These are phyloP conservation scores for Chlorella sp. DNA, from an alignment of 139 green algal species.

Conservation along the genomic window DNA sequence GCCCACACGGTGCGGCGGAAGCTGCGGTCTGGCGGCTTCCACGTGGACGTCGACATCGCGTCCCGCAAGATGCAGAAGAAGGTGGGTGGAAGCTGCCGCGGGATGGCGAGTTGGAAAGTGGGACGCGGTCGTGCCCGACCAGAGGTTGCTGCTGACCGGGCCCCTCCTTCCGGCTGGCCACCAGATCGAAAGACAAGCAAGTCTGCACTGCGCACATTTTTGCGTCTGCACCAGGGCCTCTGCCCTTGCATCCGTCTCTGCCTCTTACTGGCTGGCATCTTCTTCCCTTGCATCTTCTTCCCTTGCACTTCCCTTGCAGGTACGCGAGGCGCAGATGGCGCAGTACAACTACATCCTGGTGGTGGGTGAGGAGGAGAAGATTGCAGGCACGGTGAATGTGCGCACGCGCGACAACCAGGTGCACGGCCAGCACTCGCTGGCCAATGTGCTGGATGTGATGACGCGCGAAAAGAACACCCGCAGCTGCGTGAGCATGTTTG, in stretches of 20 bases:
- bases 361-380: slow-evolving; percentile 84
- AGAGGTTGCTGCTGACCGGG: no score
- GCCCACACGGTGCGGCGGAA: slow-evolving; percentile 68
- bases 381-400: slow-evolving; percentile 87
- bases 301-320: no score
- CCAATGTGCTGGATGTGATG: slow-evolving; percentile 47
- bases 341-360: slow-evolving; percentile 99
- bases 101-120: no score
- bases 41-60: slow-evolving; percentile 83
- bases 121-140: neutral
- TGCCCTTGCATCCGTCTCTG: no score
- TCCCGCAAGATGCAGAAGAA: slow-evolving; percentile 99
- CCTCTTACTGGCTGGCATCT: no score
- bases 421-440: slow-evolving; percentile 42
- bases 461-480: slow-evolving; percentile 38
- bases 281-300: no score
- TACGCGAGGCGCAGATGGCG: slow-evolving; percentile 90
- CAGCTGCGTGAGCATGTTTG: slow-evolving; percentile 45
- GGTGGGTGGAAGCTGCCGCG: slow-evolving; percentile 53
- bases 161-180: no score
- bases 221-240: no score
- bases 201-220: neutral
- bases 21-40: slow-evolving; percentile 72
- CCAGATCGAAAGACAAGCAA: no score
- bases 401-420: slow-evolving; percentile 92